Evolutionary conservation across 2,329 filamentous ascomycete species (phyloP).

Genomic region (Macrophomina tecta): DNA sequence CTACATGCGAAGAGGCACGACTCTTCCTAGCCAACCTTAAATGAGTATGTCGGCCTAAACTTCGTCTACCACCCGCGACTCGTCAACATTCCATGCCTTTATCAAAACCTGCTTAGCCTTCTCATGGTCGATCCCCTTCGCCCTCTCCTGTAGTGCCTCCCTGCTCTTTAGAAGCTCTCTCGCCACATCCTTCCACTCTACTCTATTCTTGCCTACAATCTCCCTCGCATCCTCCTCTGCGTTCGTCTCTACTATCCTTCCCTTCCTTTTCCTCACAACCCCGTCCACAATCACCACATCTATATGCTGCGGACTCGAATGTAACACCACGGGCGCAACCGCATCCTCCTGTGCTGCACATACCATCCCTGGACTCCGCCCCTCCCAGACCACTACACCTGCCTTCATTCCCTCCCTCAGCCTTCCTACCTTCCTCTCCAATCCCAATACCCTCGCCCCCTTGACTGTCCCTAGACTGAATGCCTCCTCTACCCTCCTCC

Average conservation of each 20-base stretch:
- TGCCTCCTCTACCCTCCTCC: constrained; percentile 53
- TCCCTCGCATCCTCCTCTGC: constrained; percentile 33
- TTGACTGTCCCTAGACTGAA: constrained; percentile 58
- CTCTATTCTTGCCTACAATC: constrained; percentile 27
- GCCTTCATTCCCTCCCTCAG: constrained; percentile 55
- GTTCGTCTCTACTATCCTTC: constrained; percentile 38
- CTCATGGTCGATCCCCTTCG: constrained; percentile 40
- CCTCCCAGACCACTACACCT: constrained; percentile 58
- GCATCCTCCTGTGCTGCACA: constrained; percentile 50
- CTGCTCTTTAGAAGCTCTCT: constrained; percentile 39
- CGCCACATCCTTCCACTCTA: constrained; percentile 42
- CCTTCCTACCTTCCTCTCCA: constrained; percentile 52
- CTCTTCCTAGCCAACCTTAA: too few species aligned
- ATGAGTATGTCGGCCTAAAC: constrained; percentile 2
- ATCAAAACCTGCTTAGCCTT: constrained; percentile 30
- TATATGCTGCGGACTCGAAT: constrained; percentile 50
- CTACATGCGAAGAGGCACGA: too few species aligned
- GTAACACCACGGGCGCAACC: constrained; percentile 51
- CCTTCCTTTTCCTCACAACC: constrained; percentile 45
- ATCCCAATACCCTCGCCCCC: constrained; percentile 51
- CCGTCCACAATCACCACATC: constrained; percentile 55
- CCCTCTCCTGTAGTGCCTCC: constrained; percentile 38
- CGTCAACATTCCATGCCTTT: constrained; percentile 36
- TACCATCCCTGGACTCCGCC: constrained; percentile 49
- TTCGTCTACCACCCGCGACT: constrained; percentile 29